Percentiles rank a stretch among this genome's conserved stretches.
phyloP scores from a whole-genome alignment of 345 rosid genomes.

The Syzygium aromaticum region DNA sequence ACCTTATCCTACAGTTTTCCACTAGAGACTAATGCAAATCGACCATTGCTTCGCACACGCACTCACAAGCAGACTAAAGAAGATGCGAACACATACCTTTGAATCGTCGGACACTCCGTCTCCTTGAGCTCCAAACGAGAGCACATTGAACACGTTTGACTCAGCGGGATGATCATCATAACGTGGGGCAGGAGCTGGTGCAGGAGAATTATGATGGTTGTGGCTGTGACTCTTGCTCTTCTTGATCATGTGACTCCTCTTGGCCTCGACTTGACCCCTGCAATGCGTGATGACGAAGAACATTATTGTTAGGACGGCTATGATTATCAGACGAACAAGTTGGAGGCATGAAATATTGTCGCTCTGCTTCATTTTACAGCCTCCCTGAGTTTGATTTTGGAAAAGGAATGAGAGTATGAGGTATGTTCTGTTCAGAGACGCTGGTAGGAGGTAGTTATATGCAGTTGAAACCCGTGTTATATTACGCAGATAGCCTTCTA shows the following conservation, averaged over 20 bases:
- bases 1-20: background rate
- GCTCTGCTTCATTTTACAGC: constrained; percentile 18
- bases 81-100: constrained; percentile 9
- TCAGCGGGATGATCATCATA: constrained; percentile 1
- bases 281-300: background rate
- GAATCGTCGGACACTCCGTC: constrained; percentile 60
- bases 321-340: constrained; percentile 3
- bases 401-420: background rate
- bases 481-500: constrained; percentile 1
- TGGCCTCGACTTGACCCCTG: constrained; percentile 29
- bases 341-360: constrained; percentile 7
- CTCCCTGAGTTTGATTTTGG: background rate
- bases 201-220: constrained; percentile 3
- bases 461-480: constrained; percentile 15
- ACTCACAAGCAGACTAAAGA: background rate
- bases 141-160: constrained; percentile 22
- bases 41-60: background rate
- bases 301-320: constrained; percentile 1
- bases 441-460: constrained; percentile 14
- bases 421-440: background rate
- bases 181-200: constrained; percentile 23
- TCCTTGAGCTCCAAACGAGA: constrained; percentile 52
- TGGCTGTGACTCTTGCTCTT: constrained; percentile 19
- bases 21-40: background rate
- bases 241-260: constrained; percentile 26